Evolutionary conservation across 345 rosid genomes (phyloP), one percentile per base, ranked within the genome.

Genomic region (Lepidium africanum): DNA sequence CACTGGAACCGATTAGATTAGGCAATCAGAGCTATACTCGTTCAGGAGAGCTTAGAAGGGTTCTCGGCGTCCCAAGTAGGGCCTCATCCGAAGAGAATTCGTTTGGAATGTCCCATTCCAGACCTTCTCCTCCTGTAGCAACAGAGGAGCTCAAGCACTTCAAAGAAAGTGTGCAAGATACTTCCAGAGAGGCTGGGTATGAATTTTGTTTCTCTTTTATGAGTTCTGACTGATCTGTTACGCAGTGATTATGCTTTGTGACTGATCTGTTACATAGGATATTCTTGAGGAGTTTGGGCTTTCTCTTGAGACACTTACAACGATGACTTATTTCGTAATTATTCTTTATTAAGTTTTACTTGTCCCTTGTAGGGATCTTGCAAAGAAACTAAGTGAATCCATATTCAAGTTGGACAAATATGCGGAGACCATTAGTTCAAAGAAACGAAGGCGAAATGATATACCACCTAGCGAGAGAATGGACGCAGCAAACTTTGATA

Each of bases 111-210:
- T 67, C 84, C 9, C 85, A 81, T 66, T 73, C 81, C 9, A 91
- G 80, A 78, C 84, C 81, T 64, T 37, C 85, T 42, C 84, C 90
- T 59, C 86, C 91, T 4, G 82, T 81, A 40, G 89, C 91, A 14
- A 78, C 82, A 2, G 95, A 89, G 77, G 96, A 94, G 81, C 87
- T 94, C 15, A 94, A 86, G 78, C 84, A 82, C 47, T 80, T 86
- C 15, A 94, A 94, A 84, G 97, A 88, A 72, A 90, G 95, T 70
- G 91, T 94, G 72, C 81, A 80, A 74, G 95, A 85, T 83, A 61
- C 93, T 58, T 76, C 87, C 25, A 82, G 79, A 76, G 87, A 82
- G 70, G 97, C 99, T 76, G 81, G 84, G 97, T 94, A 84, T 70
- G 60, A n/a, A 57, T 67, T 4, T 63, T 47, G 13, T 42, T 72